Conservation (phyloP, 208 protist species). For the Ichthyophonus hoferi region DNA sequence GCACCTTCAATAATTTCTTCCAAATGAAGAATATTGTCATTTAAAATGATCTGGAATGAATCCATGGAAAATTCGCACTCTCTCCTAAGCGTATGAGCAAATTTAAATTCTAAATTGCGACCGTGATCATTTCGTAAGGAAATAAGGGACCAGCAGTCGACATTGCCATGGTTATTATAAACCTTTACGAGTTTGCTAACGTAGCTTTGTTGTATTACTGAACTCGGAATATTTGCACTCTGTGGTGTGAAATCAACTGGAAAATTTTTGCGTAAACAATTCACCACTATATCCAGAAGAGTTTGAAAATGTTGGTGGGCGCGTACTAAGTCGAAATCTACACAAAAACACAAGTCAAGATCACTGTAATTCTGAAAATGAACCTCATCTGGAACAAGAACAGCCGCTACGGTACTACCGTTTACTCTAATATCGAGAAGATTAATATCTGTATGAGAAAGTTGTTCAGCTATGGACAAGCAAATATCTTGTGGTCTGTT, state of each 20-base stretch:
- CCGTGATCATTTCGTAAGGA: constrained; percentile 29
- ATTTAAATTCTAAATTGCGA: constrained; percentile 28
- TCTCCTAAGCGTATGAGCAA: constrained; percentile 27
- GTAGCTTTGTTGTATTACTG: background rate
- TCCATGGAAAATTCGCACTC: constrained; percentile 42
- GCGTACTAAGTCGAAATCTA: background rate
- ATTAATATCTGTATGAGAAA: background rate
- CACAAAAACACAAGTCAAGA: background rate
- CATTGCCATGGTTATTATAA: background rate
- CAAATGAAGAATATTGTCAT: background rate
- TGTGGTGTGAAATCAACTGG: background rate
- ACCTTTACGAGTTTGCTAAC: constrained; percentile 25
- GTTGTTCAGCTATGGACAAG: background rate
- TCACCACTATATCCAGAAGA: background rate
- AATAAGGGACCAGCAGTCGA: constrained; percentile 42
- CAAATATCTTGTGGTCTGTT: background rate
- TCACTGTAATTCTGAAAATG: constrained; percentile 15
- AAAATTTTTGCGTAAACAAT: constrained; percentile 1
- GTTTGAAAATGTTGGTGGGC: background rate
- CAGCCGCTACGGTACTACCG: background rate
- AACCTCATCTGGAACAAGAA: background rate
- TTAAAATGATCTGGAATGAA: constrained; percentile 29
- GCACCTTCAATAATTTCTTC: too few relatives aligned
- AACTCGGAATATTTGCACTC: background rate
- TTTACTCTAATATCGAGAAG: background rate